A percentile compares a stretch with the other conserved stretches of the same genome.
These are phyloP conservation scores for Pneumocystis wakefieldiae DNA, from an alignment of 1,139 yeast genomes.

Conservation along the genomic window DNA sequence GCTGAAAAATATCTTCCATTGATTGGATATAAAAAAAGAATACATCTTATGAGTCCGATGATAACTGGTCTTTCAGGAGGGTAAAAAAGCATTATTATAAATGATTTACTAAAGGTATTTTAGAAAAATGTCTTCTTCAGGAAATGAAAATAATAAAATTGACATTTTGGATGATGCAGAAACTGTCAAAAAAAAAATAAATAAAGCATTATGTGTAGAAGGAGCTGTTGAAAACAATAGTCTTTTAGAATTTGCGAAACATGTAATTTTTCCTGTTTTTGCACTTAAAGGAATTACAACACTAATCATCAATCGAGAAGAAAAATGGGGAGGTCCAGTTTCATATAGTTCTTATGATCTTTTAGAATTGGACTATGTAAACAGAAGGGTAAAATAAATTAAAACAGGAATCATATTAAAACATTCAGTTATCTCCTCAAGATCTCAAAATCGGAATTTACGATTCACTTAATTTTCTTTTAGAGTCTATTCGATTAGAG, in stretches of 20 bases:
- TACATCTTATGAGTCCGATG: slow-evolving; percentile 97
- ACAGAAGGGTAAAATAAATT: slow-evolving; percentile 29
- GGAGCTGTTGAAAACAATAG: slow-evolving; percentile 90
- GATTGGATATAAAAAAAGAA: slow-evolving; percentile 90
- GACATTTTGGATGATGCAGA: slow-evolving; percentile 85
- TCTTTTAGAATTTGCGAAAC: slow-evolving; percentile 67
- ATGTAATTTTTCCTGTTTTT: slow-evolving; percentile 72
- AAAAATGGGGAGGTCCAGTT: slow-evolving; percentile 89
- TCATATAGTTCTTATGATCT: slow-evolving; percentile 54
- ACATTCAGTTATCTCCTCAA: slow-evolving; percentile 54
- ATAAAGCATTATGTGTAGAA: slow-evolving; percentile 88
- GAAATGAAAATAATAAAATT: slow-evolving; percentile 94
- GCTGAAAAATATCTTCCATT: slow-evolving; percentile 87
- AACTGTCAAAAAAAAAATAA: slow-evolving; percentile 73
- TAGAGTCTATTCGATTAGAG: slow-evolving; percentile 72
- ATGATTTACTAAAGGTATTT: not conserved
- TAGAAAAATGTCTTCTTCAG: slow-evolving; percentile 74
- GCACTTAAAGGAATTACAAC: slow-evolving; percentile 42
- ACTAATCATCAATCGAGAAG: slow-evolving; percentile 82
- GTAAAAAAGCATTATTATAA: slow-evolving; percentile 1
- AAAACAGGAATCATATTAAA: not conserved
- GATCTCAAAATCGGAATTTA: slow-evolving; percentile 89
- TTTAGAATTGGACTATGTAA: slow-evolving; percentile 55
- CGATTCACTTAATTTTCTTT: slow-evolving; percentile 60
- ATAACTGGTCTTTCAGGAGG: slow-evolving; percentile 94